Evolutionary conservation across 2,329 filamentous ascomycete species (phyloP).

Genomic region (Pseudogymnoascus sp.): DNA sequence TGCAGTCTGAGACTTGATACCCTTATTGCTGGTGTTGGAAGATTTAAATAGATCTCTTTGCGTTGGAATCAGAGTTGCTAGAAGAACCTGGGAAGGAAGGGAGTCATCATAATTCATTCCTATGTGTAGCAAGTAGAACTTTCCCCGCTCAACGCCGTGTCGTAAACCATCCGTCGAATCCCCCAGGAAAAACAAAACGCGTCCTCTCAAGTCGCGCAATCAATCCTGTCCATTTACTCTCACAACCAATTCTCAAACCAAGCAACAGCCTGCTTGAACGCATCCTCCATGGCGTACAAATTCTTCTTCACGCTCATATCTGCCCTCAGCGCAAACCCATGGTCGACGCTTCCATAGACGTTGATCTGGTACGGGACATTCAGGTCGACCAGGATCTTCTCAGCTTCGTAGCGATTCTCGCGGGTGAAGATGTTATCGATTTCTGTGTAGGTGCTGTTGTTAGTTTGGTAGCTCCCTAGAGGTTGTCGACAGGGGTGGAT

Average conservation of each 20-base stretch:
- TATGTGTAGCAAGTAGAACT: neutral
- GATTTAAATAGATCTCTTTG: neutral
- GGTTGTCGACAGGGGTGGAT: neutral
- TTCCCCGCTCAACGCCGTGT: neutral
- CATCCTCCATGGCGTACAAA: slow-evolving; percentile 72
- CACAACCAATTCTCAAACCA: slow-evolving; percentile 62
- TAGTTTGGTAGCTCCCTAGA: neutral
- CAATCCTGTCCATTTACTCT: neutral
- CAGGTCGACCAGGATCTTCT: slow-evolving; percentile 51
- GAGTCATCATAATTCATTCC: slow-evolving; percentile 4
- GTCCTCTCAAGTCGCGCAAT: neutral
- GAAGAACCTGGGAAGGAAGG: neutral
- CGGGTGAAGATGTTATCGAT: slow-evolving; percentile 57
- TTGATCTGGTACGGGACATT: slow-evolving; percentile 60
- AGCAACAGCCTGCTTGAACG: slow-evolving; percentile 66
- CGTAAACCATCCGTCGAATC: neutral
- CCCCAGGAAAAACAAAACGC: neutral
- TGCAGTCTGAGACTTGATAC: neutral
- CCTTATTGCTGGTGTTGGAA: neutral
- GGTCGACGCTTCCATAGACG: slow-evolving; percentile 62
- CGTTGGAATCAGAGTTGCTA: neutral
- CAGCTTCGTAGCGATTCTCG: slow-evolving; percentile 57
- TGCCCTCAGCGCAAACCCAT: slow-evolving; percentile 68
- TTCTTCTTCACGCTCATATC: slow-evolving; percentile 51
- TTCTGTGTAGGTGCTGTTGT: slow-evolving; percentile 36